A percentile compares a stretch with the other conserved stretches of the same genome.
Conservation (phyloP, 352 stramenopile species). For the Pythium myriotylum region DNA sequence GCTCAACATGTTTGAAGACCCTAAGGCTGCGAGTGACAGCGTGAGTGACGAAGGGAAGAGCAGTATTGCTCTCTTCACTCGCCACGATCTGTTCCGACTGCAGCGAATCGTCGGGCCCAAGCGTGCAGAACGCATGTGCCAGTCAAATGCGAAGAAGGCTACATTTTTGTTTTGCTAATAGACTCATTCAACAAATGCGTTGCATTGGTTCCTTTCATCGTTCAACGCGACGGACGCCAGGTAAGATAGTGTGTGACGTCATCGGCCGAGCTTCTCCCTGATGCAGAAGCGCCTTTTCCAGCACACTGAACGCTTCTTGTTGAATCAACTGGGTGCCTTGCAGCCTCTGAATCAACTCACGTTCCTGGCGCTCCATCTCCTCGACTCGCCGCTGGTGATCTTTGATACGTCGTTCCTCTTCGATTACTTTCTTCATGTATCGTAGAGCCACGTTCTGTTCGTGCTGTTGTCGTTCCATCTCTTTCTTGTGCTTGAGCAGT, state of each 20-base stretch:
- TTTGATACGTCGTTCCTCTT: constrained; percentile 60
- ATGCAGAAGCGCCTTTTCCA: constrained; percentile 66
- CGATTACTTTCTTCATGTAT: constrained; percentile 65
- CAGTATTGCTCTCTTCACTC: constrained; percentile 65
- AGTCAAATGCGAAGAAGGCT: constrained; percentile 55
- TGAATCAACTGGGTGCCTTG: constrained; percentile 77
- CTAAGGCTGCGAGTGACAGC: constrained; percentile 14
- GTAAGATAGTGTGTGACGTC: constrained; percentile 14
- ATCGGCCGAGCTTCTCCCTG: constrained; percentile 13
- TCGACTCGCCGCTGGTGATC: constrained; percentile 57
- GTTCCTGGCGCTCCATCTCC: constrained; percentile 71
- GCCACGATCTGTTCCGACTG: constrained; percentile 63
- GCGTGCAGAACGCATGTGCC: constrained; percentile 72
- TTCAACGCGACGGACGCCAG: constrained; percentile 16
- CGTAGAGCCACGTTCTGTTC: constrained; percentile 50
- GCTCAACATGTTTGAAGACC: constrained; percentile 71
- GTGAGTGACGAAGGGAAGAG: constrained; percentile 41
- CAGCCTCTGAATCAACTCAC: constrained; percentile 61
- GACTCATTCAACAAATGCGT: not conserved
- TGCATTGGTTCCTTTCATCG: constrained; percentile 5
- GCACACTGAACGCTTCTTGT: constrained; percentile 67
- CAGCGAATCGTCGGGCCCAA: constrained; percentile 77
- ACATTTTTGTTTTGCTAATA: constrained; percentile 82
- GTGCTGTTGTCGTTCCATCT: constrained; percentile 44
- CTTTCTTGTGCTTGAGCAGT: constrained; percentile 53